Conservation (phyloP, 164 flowering plant genomes). For the Vitis riparia region DNA sequence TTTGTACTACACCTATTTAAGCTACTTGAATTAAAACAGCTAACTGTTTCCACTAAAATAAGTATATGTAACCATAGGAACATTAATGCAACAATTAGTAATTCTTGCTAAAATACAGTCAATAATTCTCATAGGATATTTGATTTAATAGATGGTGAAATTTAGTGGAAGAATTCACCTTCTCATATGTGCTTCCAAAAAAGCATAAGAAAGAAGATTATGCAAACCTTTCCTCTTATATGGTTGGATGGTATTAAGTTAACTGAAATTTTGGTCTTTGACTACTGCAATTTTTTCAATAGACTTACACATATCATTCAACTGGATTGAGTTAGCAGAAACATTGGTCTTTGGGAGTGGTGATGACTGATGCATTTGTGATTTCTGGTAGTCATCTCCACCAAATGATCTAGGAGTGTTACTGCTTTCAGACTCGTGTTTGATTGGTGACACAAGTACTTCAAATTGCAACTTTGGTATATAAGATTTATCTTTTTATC, state of each 20-base stretch:
- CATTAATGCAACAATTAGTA: no score
- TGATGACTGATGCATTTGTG: neutral
- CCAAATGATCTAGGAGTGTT: neutral
- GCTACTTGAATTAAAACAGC: no score
- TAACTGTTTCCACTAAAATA: no score
- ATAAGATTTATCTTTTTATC: neutral
- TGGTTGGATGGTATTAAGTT: no score
- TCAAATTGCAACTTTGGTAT: conserved; percentile 5
- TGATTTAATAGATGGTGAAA: no score
- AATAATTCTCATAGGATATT: no score
- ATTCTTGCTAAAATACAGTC: no score
- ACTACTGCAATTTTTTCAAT: neutral
- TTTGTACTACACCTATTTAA: no score
- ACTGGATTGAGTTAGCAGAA: neutral
- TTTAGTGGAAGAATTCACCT: no score
- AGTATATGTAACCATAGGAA: no score
- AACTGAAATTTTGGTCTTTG: neutral
- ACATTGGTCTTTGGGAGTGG: neutral
- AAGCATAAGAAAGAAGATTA: neutral
- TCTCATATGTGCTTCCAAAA: no score
- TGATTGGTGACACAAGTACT: neutral
- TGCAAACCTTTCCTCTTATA: conserved; percentile 5
- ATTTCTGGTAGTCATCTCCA: conserved; percentile 2
- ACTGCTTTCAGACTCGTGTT: conserved; percentile 4
- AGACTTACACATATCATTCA: conserved; percentile 5